These are phyloP conservation scores for Leccinum subtestaceum DNA, from an alignment of 768 basidiomycete species.

Conservation along the genomic window DNA sequence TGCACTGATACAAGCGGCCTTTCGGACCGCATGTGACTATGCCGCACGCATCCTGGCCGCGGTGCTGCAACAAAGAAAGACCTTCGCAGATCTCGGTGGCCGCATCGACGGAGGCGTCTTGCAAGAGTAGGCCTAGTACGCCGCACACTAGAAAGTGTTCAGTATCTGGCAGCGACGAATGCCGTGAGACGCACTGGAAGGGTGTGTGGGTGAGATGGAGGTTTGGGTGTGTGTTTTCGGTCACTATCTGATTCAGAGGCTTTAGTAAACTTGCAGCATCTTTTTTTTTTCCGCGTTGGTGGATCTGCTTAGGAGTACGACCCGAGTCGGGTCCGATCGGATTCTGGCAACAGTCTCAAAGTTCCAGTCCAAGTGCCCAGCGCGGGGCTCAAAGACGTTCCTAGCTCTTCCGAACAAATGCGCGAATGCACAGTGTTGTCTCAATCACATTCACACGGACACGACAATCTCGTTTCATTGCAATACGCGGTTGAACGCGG, in stretches of 20 bases:
- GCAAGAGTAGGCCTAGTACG: slow-evolving; percentile 82
- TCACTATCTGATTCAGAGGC: background rate
- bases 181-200: slow-evolving; percentile 29
- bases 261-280: background rate
- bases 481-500: slow-evolving; percentile 74
- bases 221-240: background rate
- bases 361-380: background rate
- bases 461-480: slow-evolving; percentile 4
- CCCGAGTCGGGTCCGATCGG: slow-evolving; percentile 6
- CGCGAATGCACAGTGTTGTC: background rate
- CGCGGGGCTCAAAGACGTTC: background rate
- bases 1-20: slow-evolving; percentile 96
- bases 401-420: background rate
- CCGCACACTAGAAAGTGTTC: slow-evolving; percentile 69
- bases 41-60: slow-evolving; percentile 98
- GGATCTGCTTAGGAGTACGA: background rate
- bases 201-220: slow-evolving; percentile 4
- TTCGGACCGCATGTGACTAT: slow-evolving; percentile 94
- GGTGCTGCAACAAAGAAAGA: slow-evolving; percentile 91
- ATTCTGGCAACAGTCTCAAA: background rate
- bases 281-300: slow-evolving; percentile 5
- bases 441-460: background rate
- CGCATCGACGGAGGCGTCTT: slow-evolving; percentile 70
- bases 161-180: background rate
- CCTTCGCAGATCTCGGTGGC: slow-evolving; percentile 93